Conservation (phyloP, 164 flowering plant genomes). For the Umbilicus rupestris region DNA sequence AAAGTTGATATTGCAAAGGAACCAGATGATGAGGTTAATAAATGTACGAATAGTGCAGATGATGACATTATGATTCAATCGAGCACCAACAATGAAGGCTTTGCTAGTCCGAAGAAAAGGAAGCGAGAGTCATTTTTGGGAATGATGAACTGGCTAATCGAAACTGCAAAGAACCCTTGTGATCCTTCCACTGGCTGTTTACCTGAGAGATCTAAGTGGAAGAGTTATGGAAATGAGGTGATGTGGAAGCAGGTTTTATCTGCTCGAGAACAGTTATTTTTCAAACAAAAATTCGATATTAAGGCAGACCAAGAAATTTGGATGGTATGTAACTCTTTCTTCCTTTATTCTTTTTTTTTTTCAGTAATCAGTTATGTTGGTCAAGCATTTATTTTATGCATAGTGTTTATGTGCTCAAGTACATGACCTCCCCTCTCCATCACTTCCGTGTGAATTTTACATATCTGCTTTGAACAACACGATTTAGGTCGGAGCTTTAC, state of each 20-base stretch:
- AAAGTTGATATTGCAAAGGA: not conserved
- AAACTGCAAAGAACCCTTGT: constrained; percentile 49
- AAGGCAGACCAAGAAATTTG: constrained; percentile 20
- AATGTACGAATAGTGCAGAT: constrained; percentile 14
- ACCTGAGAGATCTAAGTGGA: constrained; percentile 41
- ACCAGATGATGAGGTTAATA: constrained; percentile 10
- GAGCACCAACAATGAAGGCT: constrained; percentile 11
- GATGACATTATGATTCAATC: constrained; percentile 18
- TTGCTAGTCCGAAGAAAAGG: constrained; percentile 32
- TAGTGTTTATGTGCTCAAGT: not conserved
- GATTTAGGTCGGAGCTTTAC: not conserved
- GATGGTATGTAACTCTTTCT: constrained; percentile 24
- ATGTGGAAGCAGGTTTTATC: constrained; percentile 43
- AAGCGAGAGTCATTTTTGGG: constrained; percentile 26
- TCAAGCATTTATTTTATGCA: not conserved
- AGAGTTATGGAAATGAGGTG: constrained; percentile 23
- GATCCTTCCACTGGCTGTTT: constrained; percentile 27
- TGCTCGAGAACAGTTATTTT: constrained; percentile 35
- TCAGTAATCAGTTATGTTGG: not conserved
- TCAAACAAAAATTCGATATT: constrained; percentile 18
- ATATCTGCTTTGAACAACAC: not conserved
- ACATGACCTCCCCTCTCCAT: not conserved
- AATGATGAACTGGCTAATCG: constrained; percentile 50
- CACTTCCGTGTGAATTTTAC: not conserved
- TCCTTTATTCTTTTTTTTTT: not conserved